These are phyloP conservation scores for Domatiomyces globalis DNA, from an alignment of 2,329 filamentous ascomycete species.

Conservation along the genomic window DNA sequence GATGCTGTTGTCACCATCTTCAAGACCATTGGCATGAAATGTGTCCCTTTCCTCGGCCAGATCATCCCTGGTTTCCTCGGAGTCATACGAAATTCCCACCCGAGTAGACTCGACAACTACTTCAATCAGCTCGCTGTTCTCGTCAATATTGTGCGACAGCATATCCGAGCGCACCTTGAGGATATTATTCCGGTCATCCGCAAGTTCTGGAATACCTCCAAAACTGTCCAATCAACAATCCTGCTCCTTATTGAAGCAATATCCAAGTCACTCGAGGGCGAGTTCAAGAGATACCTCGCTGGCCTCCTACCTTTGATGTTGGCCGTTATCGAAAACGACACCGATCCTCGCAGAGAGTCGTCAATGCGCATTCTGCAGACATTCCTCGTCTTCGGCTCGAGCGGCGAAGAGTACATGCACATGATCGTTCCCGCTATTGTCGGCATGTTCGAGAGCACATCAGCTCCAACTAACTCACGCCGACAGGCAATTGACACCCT, in stretches of 20 bases:
- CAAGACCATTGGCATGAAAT: constrained; percentile 87
- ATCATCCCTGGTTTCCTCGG: constrained; percentile 88
- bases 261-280: constrained; percentile 80
- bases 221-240: constrained; percentile 78
- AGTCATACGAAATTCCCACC: constrained; percentile 70
- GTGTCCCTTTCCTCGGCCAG: constrained; percentile 82
- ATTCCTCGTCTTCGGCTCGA: constrained; percentile 89
- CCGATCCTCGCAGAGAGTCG: constrained; percentile 56
- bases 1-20: constrained; percentile 99
- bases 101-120: constrained; percentile 75
- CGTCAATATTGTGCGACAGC: constrained; percentile 88
- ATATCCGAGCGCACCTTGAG: constrained; percentile 80
- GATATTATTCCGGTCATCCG: constrained; percentile 75
- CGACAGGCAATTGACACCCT: constrained; percentile 90
- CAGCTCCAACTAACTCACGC: constrained; percentile 63
- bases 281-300: constrained; percentile 94
- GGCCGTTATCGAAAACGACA: constrained; percentile 77
- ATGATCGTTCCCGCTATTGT: constrained; percentile 94
- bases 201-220: constrained; percentile 75
- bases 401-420: constrained; percentile 98
- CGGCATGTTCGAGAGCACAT: constrained; percentile 77
- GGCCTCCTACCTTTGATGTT: constrained; percentile 85
- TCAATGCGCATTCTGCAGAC: constrained; percentile 88
- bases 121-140: constrained; percentile 92
- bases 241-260: constrained; percentile 86